phyloP scores from a whole-genome alignment of 2,329 filamentous ascomycete genomes.

The Waltergamsia citrina region DNA sequence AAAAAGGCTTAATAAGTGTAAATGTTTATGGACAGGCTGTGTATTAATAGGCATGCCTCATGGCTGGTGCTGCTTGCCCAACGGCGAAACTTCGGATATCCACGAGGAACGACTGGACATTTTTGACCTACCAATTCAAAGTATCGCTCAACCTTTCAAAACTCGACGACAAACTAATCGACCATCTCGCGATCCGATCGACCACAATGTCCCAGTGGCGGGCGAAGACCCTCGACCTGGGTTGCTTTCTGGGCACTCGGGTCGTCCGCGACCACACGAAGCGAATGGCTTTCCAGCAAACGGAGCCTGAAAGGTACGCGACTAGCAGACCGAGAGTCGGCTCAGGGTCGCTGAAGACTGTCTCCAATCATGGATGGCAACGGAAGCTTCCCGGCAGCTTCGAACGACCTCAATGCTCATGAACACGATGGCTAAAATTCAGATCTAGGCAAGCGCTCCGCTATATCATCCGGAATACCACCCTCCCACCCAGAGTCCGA shows the following conservation, averaged over 20 bases:
- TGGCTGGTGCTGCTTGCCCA: no score
- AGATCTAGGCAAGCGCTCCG: constrained; percentile 71
- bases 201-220: constrained; percentile 74
- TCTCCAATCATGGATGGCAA: not conserved
- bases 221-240: constrained; percentile 81
- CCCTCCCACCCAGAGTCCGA: constrained; percentile 69
- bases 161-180: no score
- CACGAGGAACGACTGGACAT: no score
- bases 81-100: no score
- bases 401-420: not conserved
- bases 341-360: no score
- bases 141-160: no score
- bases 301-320: constrained; percentile 80
- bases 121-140: no score
- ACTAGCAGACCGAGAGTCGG: no score
- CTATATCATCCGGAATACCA: constrained; percentile 90
- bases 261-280: constrained; percentile 94
- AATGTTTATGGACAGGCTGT: no score
- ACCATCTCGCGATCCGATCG: no score
- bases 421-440: not conserved
- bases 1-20: no score
- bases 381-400: not conserved
- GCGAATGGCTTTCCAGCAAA: constrained; percentile 80
- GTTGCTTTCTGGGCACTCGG: constrained; percentile 78
- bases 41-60: no score